phyloP scores from a whole-genome alignment of 352 stramenopile genomes.

The Thalassiosira livingstoniorum region DNA sequence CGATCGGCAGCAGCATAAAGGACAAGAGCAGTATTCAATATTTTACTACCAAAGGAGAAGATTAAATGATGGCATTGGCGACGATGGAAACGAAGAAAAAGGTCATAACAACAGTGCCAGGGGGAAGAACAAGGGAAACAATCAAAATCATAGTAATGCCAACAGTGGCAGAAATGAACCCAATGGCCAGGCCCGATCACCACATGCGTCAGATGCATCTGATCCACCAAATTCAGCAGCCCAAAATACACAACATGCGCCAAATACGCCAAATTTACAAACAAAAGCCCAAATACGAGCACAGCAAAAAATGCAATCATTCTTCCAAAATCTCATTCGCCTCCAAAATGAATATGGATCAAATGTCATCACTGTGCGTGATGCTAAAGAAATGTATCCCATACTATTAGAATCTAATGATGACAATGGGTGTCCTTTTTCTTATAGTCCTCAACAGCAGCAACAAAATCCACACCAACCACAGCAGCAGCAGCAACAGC shows the following conservation, averaged over 20 bases:
- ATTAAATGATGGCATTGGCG: too few species aligned
- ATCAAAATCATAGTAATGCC: too few species aligned
- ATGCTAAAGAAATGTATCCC: slow-evolving; percentile 27
- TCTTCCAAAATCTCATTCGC: slow-evolving; percentile 24
- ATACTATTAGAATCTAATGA: slow-evolving; percentile 10
- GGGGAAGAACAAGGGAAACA: not conserved
- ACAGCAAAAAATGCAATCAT: slow-evolving; percentile 8
- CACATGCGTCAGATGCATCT: not conserved
- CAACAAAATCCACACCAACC: not conserved
- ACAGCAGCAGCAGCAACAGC: not conserved
- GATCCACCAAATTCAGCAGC: not conserved
- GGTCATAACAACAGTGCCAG: not conserved
- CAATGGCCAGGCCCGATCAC: not conserved
- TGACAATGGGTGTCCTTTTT: slow-evolving; percentile 16
- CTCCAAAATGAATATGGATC: slow-evolving; percentile 23
- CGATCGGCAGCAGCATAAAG: too few species aligned
- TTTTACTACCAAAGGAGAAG: too few species aligned
- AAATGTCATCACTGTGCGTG: slow-evolving; percentile 20
- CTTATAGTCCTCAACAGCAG: not conserved
- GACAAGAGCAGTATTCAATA: too few species aligned
- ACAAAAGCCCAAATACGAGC: not conserved
- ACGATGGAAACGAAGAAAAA: not conserved
- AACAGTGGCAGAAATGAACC: too few species aligned
- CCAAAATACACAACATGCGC: not conserved
- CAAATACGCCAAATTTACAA: not conserved